A percentile compares a stretch with the other conserved stretches of the same genome.
phyloP scores from a whole-genome alignment of 768 basidiomycete genomes.

The Rhodotorula graminis region DNA sequence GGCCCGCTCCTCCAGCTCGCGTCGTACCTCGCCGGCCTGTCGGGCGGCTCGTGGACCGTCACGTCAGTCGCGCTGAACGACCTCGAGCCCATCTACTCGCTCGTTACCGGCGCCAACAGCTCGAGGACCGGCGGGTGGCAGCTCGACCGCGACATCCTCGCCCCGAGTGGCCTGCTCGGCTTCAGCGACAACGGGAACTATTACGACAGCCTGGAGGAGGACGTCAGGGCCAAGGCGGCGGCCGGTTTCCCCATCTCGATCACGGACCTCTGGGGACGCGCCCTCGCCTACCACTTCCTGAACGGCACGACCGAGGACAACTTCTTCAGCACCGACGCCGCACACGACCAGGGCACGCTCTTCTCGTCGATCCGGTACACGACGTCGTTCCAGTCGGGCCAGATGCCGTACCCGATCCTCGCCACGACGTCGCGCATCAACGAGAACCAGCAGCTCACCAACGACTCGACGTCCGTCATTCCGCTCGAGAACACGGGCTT shows the following conservation, averaged over 20 bases:
- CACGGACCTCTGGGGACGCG: constrained; percentile 51
- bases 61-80: constrained; percentile 61
- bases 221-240: constrained; percentile 33
- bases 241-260: constrained; percentile 41
- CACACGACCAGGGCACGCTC: constrained; percentile 69
- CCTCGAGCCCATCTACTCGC: constrained; percentile 55
- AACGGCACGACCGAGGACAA: neutral
- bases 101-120: constrained; percentile 27
- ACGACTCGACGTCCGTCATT: constrained; percentile 29
- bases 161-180: constrained; percentile 55
- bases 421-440: constrained; percentile 49
- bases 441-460: constrained; percentile 2
- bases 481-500: constrained; percentile 39
- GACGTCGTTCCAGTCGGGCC: constrained; percentile 53
- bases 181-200: constrained; percentile 55
- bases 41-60: constrained; percentile 40
- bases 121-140: constrained; percentile 55
- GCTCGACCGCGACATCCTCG: constrained; percentile 57
- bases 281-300: constrained; percentile 62
- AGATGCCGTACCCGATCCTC: constrained; percentile 65
- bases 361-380: constrained; percentile 47
- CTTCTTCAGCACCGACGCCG: constrained; percentile 36
- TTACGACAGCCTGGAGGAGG: constrained; percentile 42
- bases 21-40: constrained; percentile 64
- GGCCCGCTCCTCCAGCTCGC: constrained; percentile 67